A percentile compares a stretch with the other conserved stretches of the same genome.
phyloP scores from a whole-genome alignment of 805 yeast species.

The Maudiozyma serrabonitensis region DNA sequence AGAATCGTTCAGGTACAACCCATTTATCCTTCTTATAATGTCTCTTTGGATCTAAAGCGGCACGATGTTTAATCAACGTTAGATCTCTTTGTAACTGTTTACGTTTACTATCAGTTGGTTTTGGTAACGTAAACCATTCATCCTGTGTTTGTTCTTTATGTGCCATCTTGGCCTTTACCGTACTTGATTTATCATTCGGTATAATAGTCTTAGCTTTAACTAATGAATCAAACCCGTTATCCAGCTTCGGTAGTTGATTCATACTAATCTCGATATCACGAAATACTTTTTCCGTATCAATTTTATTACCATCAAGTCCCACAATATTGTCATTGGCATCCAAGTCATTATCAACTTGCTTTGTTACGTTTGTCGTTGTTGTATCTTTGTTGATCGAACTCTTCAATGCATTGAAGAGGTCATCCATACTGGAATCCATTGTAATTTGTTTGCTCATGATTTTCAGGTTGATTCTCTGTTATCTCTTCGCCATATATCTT shows the following conservation, averaged over 20 bases:
- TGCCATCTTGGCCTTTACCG: background rate
- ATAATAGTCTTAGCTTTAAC: conserved; percentile 2
- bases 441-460: background rate
- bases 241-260: conserved; percentile 23
- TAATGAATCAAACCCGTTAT: conserved; percentile 23
- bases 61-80: conserved; percentile 70
- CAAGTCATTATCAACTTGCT: background rate
- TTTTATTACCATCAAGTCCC: conserved; percentile 8
- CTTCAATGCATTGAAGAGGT: conserved; percentile 13
- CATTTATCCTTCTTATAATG: conserved; percentile 84
- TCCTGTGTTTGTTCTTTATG: conserved; percentile 18
- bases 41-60: conserved; percentile 88
- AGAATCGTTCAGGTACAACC: conserved; percentile 69
- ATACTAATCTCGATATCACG: conserved; percentile 20
- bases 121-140: conserved; percentile 79
- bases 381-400: background rate
- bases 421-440: conserved; percentile 4
- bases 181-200: background rate
- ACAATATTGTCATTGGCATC: conserved; percentile 8
- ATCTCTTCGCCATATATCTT: too few species aligned
- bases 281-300: conserved; percentile 18
- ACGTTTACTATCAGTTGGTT: conserved; percentile 60
- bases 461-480: too few species aligned
- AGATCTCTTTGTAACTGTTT: conserved; percentile 58
- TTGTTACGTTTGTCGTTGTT: background rate